Conservation (phyloP, 768 basidiomycete genomes). For the Coprinellus micaceus region DNA sequence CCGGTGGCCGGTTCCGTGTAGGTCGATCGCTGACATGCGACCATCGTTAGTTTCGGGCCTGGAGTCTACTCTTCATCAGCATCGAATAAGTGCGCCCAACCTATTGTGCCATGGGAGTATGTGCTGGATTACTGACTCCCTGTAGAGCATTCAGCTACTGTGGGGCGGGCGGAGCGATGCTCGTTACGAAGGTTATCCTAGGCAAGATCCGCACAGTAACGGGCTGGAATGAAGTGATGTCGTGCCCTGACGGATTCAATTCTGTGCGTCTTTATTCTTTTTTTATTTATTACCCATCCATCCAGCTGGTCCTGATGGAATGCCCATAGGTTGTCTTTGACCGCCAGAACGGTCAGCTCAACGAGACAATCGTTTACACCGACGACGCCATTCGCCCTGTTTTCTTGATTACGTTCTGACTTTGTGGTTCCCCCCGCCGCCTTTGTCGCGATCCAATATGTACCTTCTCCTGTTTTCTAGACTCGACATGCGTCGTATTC, state of each 20-base stretch:
- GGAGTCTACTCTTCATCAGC: conserved; percentile 29
- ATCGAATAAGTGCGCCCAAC: conserved; percentile 25
- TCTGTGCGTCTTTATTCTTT: conserved; percentile 19
- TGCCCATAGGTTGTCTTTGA: conserved; percentile 6
- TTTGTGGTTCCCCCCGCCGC: no score
- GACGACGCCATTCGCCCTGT: conserved; percentile 10
- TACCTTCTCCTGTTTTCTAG: no score
- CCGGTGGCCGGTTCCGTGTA: no score
- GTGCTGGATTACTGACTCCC: neutral
- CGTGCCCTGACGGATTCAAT: conserved; percentile 25
- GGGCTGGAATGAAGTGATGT: conserved; percentile 20
- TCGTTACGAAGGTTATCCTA: conserved; percentile 28
- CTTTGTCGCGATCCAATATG: no score
- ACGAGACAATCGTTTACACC: conserved; percentile 8
- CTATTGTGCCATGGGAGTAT: neutral
- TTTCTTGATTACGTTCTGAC: conserved; percentile 4
- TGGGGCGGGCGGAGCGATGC: conserved; percentile 18
- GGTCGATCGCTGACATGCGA: no score
- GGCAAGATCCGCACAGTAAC: conserved; percentile 23
- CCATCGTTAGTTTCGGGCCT: conserved; percentile 20
- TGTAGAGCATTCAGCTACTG: conserved; percentile 23
- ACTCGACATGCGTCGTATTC: no score
- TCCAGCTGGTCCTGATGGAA: neutral
- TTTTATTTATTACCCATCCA: no score
- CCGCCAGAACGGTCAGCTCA: neutral